Evolutionary conservation across 2,329 filamentous ascomycete species (phyloP).

Genomic region (Fusarium sacchari): DNA sequence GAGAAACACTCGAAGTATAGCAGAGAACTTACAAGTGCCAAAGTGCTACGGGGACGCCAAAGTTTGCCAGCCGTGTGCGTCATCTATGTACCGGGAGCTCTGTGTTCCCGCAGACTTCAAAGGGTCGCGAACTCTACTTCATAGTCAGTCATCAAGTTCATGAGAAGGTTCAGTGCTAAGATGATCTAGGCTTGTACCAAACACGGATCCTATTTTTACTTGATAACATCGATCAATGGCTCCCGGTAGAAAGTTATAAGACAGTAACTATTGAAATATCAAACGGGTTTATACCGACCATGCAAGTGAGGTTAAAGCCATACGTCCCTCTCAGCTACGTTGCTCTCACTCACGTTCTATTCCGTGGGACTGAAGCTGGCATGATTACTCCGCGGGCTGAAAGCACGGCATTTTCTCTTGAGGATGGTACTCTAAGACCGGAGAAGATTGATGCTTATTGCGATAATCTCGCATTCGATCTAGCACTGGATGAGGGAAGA

Average conservation of each 20-base stretch:
- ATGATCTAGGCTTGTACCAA: background rate
- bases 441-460: background rate
- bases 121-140: background rate
- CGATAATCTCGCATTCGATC: background rate
- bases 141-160: background rate
- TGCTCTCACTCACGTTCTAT: background rate
- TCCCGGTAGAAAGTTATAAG: background rate
- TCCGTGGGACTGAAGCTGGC: background rate
- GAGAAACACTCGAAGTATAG: accelerated
- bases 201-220: background rate
- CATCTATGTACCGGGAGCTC: background rate
- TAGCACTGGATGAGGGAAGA: background rate
- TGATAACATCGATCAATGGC: background rate
- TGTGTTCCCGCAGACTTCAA: background rate
- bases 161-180: background rate
- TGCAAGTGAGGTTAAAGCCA: background rate
- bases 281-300: background rate
- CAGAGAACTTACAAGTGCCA: background rate
- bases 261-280: background rate
- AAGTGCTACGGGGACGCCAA: background rate
- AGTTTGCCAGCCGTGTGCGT: background rate
- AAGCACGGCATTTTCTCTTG: background rate
- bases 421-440: background rate
- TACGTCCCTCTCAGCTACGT: background rate
- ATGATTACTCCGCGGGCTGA: background rate